Evolutionary conservation across 2,329 filamentous ascomycete species (phyloP).

Genomic region (Aureobasidium pullulans): DNA sequence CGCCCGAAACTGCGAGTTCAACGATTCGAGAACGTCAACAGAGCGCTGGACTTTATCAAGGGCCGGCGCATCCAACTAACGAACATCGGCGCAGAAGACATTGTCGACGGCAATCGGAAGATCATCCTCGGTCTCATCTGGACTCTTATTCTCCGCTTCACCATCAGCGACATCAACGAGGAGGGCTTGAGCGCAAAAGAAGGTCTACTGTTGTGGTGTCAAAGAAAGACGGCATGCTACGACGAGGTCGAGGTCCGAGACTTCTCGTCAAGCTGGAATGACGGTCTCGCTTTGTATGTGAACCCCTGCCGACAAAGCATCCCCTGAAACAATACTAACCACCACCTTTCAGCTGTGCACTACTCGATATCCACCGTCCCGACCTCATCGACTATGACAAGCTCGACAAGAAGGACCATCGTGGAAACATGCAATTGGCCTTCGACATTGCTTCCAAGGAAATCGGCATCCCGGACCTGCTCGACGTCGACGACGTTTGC

Average conservation of each 20-base stretch:
- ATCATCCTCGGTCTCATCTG: conserved; percentile 96
- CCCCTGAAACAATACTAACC: neutral
- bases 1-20: conserved; percentile 95
- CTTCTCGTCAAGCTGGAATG: conserved; percentile 95
- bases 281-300: conserved; percentile 75
- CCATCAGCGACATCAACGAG: conserved; percentile 96
- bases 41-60: conserved; percentile 88
- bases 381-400: conserved; percentile 96
- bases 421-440: conserved; percentile 94
- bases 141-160: conserved; percentile 96
- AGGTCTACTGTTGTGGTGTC: conserved; percentile 90
- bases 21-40: conserved; percentile 96
- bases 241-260: conserved; percentile 93
- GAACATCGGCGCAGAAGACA: conserved; percentile 96
- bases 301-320: neutral
- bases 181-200: conserved; percentile 98
- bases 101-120: conserved; percentile 95
- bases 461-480: conserved; percentile 89
- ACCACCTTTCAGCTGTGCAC: conserved; percentile 54
- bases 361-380: conserved; percentile 92
- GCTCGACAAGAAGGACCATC: conserved; percentile 87
- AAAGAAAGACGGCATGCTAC: conserved; percentile 97
- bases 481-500: conserved; percentile 97
- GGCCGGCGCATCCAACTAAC: conserved; percentile 89
- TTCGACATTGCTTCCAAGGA: conserved; percentile 95